Evolutionary conservation across 2,329 filamentous ascomycete species (phyloP).

Genomic region (Diaporthe nobilis): DNA sequence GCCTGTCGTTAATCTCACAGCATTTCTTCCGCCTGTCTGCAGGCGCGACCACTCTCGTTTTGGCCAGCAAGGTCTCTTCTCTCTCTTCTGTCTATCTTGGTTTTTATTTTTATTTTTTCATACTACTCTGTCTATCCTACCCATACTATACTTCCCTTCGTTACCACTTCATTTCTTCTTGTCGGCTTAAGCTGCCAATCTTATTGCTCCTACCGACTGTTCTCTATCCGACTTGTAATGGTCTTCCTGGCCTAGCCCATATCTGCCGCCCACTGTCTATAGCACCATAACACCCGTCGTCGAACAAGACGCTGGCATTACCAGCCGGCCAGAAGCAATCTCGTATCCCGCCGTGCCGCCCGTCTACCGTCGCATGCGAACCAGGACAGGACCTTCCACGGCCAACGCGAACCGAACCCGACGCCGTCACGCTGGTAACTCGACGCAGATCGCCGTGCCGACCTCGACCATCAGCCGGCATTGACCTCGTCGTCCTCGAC

Average conservation of each 20-base stretch:
- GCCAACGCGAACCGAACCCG: slow-evolving; percentile 2
- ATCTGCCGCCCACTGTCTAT: slow-evolving; percentile 34
- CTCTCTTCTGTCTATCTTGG: slow-evolving; percentile 41
- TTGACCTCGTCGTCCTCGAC: slow-evolving; percentile 28
- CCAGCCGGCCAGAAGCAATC: slow-evolving; percentile 15
- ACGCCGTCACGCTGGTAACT: slow-evolving; percentile 26
- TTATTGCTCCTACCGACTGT: slow-evolving; percentile 40
- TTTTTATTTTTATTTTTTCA: slow-evolving; percentile 38
- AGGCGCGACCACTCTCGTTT: slow-evolving; percentile 42
- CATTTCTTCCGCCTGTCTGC: slow-evolving; percentile 36
- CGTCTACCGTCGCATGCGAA: slow-evolving; percentile 16
- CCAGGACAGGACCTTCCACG: slow-evolving; percentile 31
- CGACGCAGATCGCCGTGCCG: slow-evolving; percentile 24
- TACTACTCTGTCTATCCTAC: slow-evolving; percentile 39
- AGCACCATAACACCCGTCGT: neutral
- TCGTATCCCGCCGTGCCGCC: slow-evolving; percentile 4
- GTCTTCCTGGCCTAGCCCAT: slow-evolving; percentile 29
- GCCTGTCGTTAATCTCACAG: slow-evolving; percentile 40
- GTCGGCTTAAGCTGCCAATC: slow-evolving; percentile 33
- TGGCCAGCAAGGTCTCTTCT: slow-evolving; percentile 37
- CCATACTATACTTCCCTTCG: slow-evolving; percentile 32
- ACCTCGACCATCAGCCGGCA: slow-evolving; percentile 11
- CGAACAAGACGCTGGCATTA: slow-evolving; percentile 24
- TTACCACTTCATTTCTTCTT: slow-evolving; percentile 32
- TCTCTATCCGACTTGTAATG: slow-evolving; percentile 37